These are phyloP conservation scores for Colletotrichum siamense DNA, from an alignment of 2,329 filamentous ascomycete genomes.

Conservation along the genomic window DNA sequence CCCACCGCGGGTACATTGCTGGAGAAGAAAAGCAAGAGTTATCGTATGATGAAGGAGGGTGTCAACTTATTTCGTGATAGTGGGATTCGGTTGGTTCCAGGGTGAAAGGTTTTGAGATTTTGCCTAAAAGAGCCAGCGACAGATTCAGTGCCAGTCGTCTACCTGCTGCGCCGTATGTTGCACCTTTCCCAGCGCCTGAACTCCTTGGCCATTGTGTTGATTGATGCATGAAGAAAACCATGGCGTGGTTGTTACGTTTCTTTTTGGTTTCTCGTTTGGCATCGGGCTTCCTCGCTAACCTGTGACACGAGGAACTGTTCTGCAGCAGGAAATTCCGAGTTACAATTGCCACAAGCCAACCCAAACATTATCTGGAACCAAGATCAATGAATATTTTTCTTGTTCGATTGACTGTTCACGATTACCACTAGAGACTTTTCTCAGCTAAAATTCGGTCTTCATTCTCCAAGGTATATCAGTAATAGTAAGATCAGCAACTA, in stretches of 20 bases:
- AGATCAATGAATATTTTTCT: not conserved
- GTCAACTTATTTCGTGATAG: not conserved
- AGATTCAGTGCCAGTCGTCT: not conserved
- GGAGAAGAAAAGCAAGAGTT: not conserved
- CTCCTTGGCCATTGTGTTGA: not conserved
- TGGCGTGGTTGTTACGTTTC: not conserved
- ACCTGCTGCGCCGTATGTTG: not conserved
- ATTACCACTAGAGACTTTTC: rapidly evolving
- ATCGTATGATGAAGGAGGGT: not conserved
- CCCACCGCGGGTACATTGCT: not conserved
- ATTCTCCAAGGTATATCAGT: not conserved
- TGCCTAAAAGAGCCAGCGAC: not conserved
- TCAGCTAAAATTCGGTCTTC: rapidly evolving
- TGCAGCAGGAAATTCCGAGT: not conserved
- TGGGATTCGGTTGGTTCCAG: not conserved
- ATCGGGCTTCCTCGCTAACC: not conserved
- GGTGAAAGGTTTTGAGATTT: not conserved
- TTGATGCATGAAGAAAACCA: not conserved
- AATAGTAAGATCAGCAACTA: not conserved
- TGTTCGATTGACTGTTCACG: too few relatives aligned
- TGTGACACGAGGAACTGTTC: not conserved
- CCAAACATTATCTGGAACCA: rapidly evolving
- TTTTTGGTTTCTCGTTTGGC: not conserved
- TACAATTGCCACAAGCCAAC: not conserved
- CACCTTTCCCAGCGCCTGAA: not conserved